phyloP scores from a whole-genome alignment of 192 early-diverging fungal species.

The Rhizophagus clarus region DNA sequence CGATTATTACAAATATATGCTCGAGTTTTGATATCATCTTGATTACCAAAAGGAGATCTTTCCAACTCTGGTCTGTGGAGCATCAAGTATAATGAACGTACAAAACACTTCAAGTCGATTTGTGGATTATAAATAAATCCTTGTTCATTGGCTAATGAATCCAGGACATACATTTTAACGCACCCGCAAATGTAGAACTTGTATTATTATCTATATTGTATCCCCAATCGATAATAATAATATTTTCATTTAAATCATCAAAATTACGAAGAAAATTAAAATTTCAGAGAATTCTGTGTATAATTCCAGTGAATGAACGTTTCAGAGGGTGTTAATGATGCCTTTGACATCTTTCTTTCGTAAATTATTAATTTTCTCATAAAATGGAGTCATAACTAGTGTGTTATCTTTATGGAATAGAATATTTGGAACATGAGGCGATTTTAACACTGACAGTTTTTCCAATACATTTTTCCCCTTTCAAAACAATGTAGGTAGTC shows the following conservation, averaged over 20 bases:
- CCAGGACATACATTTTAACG: slow-evolving; percentile 3
- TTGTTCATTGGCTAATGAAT: background rate
- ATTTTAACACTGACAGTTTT: background rate
- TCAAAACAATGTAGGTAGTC: slow-evolving; percentile 26
- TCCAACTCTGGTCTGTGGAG: slow-evolving; percentile 8
- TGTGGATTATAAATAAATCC: background rate
- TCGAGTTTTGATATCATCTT: background rate
- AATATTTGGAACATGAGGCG: slow-evolving; percentile 12
- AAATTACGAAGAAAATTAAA: slow-evolving; percentile 26
- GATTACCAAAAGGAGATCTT: slow-evolving; percentile 5
- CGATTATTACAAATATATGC: too few species aligned
- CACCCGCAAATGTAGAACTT: slow-evolving; percentile 5
- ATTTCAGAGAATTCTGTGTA: slow-evolving; percentile 15
- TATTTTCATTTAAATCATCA: background rate
- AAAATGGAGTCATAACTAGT: slow-evolving; percentile 14
- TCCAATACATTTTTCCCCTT: slow-evolving; percentile 16
- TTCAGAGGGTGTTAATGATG: slow-evolving; percentile 20
- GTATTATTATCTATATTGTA: background rate
- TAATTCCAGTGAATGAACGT: background rate
- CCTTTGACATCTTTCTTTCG: slow-evolving; percentile 21
- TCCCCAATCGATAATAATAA: slow-evolving; percentile 27
- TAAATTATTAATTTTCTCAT: slow-evolving; percentile 21
- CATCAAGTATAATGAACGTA: slow-evolving; percentile 22
- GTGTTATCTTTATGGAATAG: background rate
- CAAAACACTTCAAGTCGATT: slow-evolving; percentile 11